These are phyloP conservation scores for Pythium periplocum DNA, from an alignment of 352 stramenopile species.

Conservation along the genomic window DNA sequence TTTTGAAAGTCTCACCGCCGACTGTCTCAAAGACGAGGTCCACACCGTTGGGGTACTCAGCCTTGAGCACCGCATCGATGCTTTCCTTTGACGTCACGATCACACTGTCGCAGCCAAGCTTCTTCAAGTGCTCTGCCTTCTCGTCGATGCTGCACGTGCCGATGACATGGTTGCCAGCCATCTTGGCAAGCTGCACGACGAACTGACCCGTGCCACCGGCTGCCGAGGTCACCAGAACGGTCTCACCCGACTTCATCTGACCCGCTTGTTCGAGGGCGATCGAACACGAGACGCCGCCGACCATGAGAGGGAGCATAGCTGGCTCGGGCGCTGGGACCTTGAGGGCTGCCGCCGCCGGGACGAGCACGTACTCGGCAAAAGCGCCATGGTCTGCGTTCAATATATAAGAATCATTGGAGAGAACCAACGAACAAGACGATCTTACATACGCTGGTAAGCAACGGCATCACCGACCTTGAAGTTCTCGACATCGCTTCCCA, in stretches of 20 bases:
- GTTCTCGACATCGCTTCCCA: constrained; percentile 19
- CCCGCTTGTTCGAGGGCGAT: constrained; percentile 47
- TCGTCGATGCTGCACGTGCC: constrained; percentile 76
- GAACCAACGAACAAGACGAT: too few species aligned
- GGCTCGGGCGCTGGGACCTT: constrained; percentile 8
- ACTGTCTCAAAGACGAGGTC: constrained; percentile 34
- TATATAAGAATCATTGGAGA: too few species aligned
- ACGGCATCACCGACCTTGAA: constrained; percentile 25
- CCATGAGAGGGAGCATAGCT: constrained; percentile 20
- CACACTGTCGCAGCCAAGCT: constrained; percentile 55
- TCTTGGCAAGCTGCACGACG: constrained; percentile 81
- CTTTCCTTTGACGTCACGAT: constrained; percentile 70
- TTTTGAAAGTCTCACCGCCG: constrained; percentile 27
- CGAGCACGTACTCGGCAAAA: constrained; percentile 16
- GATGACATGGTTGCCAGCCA: constrained; percentile 75
- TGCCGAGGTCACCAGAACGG: constrained; percentile 54
- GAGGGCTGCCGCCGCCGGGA: constrained; percentile 8
- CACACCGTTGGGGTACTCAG: constrained; percentile 32
- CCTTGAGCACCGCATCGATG: constrained; percentile 27
- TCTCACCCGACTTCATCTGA: constrained; percentile 51
- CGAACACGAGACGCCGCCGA: constrained; percentile 33
- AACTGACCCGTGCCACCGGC: constrained; percentile 81
- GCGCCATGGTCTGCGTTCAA: neutral
- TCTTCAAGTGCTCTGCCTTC: constrained; percentile 80
- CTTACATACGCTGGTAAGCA: constrained; percentile 18